These are phyloP conservation scores for Lagenidium giganteum DNA, from an alignment of 352 stramenopile species.

Conservation along the genomic window DNA sequence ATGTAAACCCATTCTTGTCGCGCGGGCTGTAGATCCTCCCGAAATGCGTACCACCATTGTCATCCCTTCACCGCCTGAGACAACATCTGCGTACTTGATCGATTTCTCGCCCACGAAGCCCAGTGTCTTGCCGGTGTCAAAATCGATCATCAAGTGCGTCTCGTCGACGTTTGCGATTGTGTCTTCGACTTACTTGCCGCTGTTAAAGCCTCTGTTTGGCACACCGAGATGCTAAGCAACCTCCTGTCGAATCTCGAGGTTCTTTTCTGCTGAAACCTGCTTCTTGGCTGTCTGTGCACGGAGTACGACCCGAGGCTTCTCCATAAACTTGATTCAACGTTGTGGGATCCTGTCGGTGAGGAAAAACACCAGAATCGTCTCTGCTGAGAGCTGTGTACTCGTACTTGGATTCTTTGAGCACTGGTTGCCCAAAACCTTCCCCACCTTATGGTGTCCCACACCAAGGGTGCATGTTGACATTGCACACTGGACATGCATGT, in stretches of 20 bases:
- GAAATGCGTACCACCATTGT: slow-evolving; percentile 26
- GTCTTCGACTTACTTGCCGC: no score
- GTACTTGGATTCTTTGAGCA: no score
- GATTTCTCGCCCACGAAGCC: slow-evolving; percentile 13
- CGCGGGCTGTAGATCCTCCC: no score
- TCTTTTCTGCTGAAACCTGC: slow-evolving; percentile 4
- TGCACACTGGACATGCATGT: no score
- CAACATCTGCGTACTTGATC: slow-evolving; percentile 22
- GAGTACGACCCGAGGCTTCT: slow-evolving; percentile 7
- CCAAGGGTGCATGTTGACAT: no score
- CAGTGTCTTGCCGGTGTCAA: slow-evolving; percentile 14
- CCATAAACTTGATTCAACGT: slow-evolving; percentile 10
- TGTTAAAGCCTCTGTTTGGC: no score
- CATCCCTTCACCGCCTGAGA: slow-evolving; percentile 20
- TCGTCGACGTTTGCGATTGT: slow-evolving; percentile 20
- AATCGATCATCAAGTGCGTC: slow-evolving; percentile 18
- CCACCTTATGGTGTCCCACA: no score
- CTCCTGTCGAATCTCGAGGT: no score
- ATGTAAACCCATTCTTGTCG: slow-evolving; percentile 18
- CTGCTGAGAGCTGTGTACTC: no score
- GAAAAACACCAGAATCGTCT: no score
- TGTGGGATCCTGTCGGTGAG: background rate
- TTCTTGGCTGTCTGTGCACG: slow-evolving; percentile 11
- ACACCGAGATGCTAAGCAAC: no score
- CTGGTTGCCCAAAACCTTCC: no score